A percentile compares a stretch with the other conserved stretches of the same genome.
Conservation (phyloP, 495 filamentous ascomycete species). For the Cercophora sp. region DNA sequence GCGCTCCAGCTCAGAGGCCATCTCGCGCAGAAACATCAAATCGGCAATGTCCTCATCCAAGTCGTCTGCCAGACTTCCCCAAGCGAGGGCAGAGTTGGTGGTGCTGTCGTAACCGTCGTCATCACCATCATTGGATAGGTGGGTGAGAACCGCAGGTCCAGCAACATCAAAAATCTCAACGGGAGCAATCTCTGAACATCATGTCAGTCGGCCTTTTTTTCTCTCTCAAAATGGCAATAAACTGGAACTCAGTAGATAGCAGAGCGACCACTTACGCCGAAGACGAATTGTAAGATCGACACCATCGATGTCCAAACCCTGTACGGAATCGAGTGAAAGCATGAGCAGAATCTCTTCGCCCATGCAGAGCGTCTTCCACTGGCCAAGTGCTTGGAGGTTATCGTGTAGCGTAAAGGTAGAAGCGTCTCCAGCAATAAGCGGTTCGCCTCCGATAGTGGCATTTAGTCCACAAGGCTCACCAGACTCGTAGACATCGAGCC, state of each 20-base stretch:
- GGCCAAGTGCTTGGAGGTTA: conserved; percentile 26
- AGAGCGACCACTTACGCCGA: too few relatives aligned
- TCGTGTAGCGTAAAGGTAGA: conserved; percentile 28
- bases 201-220: too few relatives aligned
- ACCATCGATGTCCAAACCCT: conserved; percentile 29
- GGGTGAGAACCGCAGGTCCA: too few relatives aligned
- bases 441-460: conserved; percentile 31
- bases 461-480: conserved; percentile 34
- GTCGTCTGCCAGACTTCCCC: too few relatives aligned
- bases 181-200: neutral
- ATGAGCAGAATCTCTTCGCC: conserved; percentile 45
- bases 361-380: conserved; percentile 46
- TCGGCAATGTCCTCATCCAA: conserved; percentile 30
- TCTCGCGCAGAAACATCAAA: conserved; percentile 31
- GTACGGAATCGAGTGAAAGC: conserved; percentile 39
- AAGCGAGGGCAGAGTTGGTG: too few relatives aligned
- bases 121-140: too few relatives aligned
- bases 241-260: too few relatives aligned
- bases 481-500: conserved; percentile 31
- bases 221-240: too few relatives aligned
- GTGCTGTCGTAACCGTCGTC: too few relatives aligned
- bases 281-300: conserved; percentile 45
- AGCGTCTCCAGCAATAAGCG: conserved; percentile 28
- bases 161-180: neutral
- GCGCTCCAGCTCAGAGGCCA: conserved; percentile 26